Base-by-base conservation (phyloP, 106 monocot genomes). In the Posidonia australis region DNA sequence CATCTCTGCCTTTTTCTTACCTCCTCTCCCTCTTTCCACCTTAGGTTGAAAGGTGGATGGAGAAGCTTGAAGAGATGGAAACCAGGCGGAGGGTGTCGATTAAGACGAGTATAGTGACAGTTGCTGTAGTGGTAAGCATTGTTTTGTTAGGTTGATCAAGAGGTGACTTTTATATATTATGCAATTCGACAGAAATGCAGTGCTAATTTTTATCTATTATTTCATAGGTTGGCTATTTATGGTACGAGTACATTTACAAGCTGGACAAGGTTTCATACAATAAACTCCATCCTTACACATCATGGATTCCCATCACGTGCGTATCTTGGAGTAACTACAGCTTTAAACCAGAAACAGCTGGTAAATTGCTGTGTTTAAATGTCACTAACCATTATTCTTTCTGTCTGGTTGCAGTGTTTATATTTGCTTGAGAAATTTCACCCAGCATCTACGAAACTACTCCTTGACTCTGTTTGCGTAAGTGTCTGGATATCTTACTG, bases 161-260 rank as follows among this genome's bases (percentile, higher is more conserved):
- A 29, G 29, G 13, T 36, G 28, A 19, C 61, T 19, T 61, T 9
- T 18, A 30, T 14, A 14, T 29, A 0, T 12, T 18, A 31, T 29
- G 28, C 13, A 19, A 14, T 17, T 31, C 1, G 6, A 26, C 27
- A 1, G 0, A 10, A 27, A 28, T 27, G 13, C 27, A 26, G 26
- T 36, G 36, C 36, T 36, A 36, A 36, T 36, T 36, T 36, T 60
- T 21, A 29, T 57, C 24, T 16, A 41, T 28, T 43, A 75, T 77
- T 24, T 58, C 69, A 32, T 53, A 94, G 93, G 89, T 73, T 79
- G 89, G 86, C 48, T 94, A 80, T 74, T 65, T 82, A 24, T 94
- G 93, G 93, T 94, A 86, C 30, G 89, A 94, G 31, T 94, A 86
- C 63, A 89, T 94, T 43, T 94, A 94, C 83, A 94, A 86, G 79